Evolutionary conservation across 2,329 filamentous ascomycete species (phyloP), one percentile per base, ranked within the genome.

Genomic region (Cladophialophora exuberans): DNA sequence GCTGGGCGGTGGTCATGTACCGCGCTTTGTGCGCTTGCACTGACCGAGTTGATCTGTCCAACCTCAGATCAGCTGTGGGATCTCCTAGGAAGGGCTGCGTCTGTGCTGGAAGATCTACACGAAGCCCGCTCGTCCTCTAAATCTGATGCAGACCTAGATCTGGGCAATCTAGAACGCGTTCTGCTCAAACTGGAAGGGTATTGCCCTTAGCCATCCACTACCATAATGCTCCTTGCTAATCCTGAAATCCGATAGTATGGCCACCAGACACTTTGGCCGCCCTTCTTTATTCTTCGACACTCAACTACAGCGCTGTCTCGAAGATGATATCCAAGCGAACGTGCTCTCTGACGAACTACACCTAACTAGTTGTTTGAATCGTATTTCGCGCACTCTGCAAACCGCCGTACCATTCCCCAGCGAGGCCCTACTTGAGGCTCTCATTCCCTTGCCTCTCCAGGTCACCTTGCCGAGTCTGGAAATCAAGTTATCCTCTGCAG

Each of bases 121-220:
- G 31, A 47, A 35, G 47, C 20, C 9, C 36, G 45, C 17, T 33
- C 30, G 23, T 20, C 43, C 15, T 4, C 18, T n/a, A 26, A 35
- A n/a, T 23, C 28, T 6, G 42, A 42, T 5, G 6, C 48, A 13
- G 54, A 52, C 18, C 13, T 33, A 13, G 47, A 30, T 6, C 43
- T 47, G 23, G 17, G 33, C 20, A 45, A 43, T 5, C 18, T 52
- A 20, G 48, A 56, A 33, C 35, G 17, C 22, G 28, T 20, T 7
- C 17, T 56, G 3, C 41, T 56, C 20, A 56, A 56, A 20, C 22
- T 56, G 10, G 54, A 56, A 26, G 48, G 54, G 54, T 56, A 52
- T 10, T 18, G 11, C 22, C 30, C 9, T 7, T 20, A 22, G 6
- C 30, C 1, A n/a, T n/a, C n/a, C n/a, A 5, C 13, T 13, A 35